phyloP scores from a whole-genome alignment of 169 alveolate species.

The Cyclospora cayetanensis region DNA sequence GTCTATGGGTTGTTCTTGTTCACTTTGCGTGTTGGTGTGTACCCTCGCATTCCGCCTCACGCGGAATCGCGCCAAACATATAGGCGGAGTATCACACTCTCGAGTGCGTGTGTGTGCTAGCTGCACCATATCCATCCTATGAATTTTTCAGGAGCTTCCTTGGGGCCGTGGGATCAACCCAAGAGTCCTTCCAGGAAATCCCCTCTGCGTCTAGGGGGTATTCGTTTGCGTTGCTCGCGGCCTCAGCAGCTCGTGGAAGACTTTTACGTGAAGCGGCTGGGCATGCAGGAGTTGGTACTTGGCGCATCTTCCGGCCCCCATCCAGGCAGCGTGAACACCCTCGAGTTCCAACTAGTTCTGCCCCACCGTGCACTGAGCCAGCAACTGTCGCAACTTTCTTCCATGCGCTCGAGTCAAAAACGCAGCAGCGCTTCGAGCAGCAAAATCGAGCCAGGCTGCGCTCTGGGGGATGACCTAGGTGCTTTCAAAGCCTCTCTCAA shows the following conservation, averaged over 20 bases:
- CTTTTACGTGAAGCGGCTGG: conserved; percentile 64
- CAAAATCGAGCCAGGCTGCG: conserved; percentile 2
- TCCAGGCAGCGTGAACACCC: background rate
- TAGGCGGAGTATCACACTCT: no score
- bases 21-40: no score
- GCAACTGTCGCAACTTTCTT: conserved; percentile 17
- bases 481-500: background rate
- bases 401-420: background rate
- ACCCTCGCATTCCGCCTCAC: no score
- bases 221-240: conserved; percentile 49
- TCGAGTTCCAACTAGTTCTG: conserved; percentile 18
- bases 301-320: background rate
- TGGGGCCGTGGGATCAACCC: conserved; percentile 18
- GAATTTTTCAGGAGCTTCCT: background rate
- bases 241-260: conserved; percentile 67
- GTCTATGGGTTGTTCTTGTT: no score
- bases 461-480: conserved; percentile 7
- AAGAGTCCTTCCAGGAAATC: background rate
- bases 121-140: no score
- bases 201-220: conserved; percentile 44
- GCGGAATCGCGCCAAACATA: no score
- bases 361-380: conserved; percentile 33
- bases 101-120: no score
- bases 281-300: conserved; percentile 59
- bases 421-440: conserved; percentile 58